phyloP scores from a whole-genome alignment of 495 filamentous ascomycete genomes.

The Annulohypoxylon maeteangense region DNA sequence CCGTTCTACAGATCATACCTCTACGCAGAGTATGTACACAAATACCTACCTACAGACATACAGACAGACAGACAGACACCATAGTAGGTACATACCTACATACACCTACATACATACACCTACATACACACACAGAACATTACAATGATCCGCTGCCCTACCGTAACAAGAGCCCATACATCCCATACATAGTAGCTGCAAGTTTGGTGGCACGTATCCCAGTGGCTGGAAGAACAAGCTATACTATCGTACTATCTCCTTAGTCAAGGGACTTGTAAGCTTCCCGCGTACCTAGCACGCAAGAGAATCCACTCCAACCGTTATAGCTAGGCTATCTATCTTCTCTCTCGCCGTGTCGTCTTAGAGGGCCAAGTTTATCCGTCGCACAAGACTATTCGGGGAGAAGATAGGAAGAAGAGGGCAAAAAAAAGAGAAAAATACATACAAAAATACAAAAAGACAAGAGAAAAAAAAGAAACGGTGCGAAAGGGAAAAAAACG shows the following conservation, averaged over 20 bases:
- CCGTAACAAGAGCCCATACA: conserved; percentile 30
- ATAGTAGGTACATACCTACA: no score
- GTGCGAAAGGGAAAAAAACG: no score
- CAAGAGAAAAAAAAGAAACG: conserved; percentile 17
- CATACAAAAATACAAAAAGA: no score
- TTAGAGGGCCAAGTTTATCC: conserved; percentile 21
- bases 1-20: neutral
- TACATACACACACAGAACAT: no score
- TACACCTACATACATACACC: no score
- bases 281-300: conserved; percentile 3
- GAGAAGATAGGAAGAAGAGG: conserved; percentile 24
- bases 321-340: conserved; percentile 35
- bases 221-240: conserved; percentile 34
- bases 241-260: conserved; percentile 18
- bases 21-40: no score
- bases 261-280: conserved; percentile 37
- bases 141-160: conserved; percentile 38
- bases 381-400: conserved; percentile 29
- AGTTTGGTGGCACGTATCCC: conserved; percentile 37
- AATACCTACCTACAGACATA: no score
- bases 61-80: no score
- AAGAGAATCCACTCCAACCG: conserved; percentile 34
- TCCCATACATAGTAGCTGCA: conserved; percentile 27
- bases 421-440: no score
- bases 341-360: conserved; percentile 10